Percentiles rank a stretch among this genome's conserved stretches.
Conservation (phyloP, 2,329 filamentous ascomycete species). For the Zymoseptoria brevis region DNA sequence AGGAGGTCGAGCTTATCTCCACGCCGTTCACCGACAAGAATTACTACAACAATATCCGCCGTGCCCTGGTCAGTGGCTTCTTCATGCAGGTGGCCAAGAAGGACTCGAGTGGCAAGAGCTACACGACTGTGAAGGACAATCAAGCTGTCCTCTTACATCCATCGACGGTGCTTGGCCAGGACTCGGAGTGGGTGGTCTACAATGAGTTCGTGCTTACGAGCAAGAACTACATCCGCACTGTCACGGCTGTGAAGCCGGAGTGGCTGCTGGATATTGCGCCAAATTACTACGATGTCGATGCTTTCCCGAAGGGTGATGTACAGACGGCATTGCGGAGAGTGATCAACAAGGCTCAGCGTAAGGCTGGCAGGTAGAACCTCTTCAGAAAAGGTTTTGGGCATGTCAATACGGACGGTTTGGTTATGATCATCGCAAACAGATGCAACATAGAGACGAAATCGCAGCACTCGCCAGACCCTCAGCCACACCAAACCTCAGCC, state of each 20-base stretch:
- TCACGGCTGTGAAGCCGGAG: constrained; percentile 88
- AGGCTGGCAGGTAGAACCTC: not conserved
- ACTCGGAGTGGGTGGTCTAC: constrained; percentile 93
- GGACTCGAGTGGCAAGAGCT: constrained; percentile 80
- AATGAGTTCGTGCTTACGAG: constrained; percentile 84
- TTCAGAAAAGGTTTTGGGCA: not conserved
- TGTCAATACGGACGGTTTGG: not conserved
- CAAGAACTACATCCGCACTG: constrained; percentile 97
- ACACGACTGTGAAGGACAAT: constrained; percentile 93
- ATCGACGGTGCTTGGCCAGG: constrained; percentile 81
- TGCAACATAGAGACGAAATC: not conserved
- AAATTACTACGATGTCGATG: constrained; percentile 90
- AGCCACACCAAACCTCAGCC: not conserved
- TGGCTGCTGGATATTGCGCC: constrained; percentile 93
- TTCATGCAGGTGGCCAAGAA: constrained; percentile 94
- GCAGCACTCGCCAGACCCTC: not conserved
- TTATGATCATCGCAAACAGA: not conserved
- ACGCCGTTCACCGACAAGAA: constrained; percentile 56
- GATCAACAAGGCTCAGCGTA: not conserved
- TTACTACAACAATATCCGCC: constrained; percentile 77
- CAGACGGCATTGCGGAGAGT: not conserved
- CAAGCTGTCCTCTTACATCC: constrained; percentile 95
- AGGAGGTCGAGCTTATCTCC: constrained; percentile 71
- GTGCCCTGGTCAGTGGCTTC: constrained; percentile 85
- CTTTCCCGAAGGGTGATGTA: not conserved